Base-by-base conservation (phyloP, 2,329 filamentous ascomycete species). In the Cercospora sojina region DNA sequence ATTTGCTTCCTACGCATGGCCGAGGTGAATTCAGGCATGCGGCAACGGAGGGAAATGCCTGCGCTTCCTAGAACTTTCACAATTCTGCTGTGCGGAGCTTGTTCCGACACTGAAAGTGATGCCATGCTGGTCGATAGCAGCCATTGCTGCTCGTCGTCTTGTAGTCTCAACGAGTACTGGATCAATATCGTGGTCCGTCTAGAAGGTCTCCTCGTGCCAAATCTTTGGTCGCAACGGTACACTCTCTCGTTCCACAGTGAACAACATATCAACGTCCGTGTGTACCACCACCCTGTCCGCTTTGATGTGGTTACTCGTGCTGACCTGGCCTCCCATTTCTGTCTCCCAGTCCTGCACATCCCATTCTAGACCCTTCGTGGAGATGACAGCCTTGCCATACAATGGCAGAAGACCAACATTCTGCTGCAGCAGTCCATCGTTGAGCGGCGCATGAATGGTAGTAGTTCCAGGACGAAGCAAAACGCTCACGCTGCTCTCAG, bases 361-460 rank as follows among this genome's bases (percentile, higher is more conserved):
- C 95, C 95, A 99, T 76, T 96, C 89, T 20, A 98, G 82, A 0
- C 95, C 95, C 13, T 83, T 80, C 0, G 92, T 96, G 7, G 88
- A 90, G 72, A 99, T 92, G n/a, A 84, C 78, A 56, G 91, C 90
- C 3, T 89, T 87, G n/a, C 89, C 91, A 64, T 88, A 90, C 23
- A 98, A 80, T 0, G 95, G 95, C 43, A 99, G 83, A 69, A 99
- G 91, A 9, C 95, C 95, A 31, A 96, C 86, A 75, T 96, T 88
- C 76, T 91, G 90, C 6, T 86, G 91, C 73, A 97, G 91, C 2
- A 86, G 78, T 0, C 77, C 75, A 29, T 72, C 59, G 3, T 75
- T 75, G 4, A 83, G 75, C 66, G 88, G 85, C 23, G 91, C 88
- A 5, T 84, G 82, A 70, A 98, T 90, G 3, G 77, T 80, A 72